Percentiles rank a stretch among this genome's conserved stretches.
phyloP scores from a whole-genome alignment of 331 rosid species.

The Prunus yedoensis region DNA sequence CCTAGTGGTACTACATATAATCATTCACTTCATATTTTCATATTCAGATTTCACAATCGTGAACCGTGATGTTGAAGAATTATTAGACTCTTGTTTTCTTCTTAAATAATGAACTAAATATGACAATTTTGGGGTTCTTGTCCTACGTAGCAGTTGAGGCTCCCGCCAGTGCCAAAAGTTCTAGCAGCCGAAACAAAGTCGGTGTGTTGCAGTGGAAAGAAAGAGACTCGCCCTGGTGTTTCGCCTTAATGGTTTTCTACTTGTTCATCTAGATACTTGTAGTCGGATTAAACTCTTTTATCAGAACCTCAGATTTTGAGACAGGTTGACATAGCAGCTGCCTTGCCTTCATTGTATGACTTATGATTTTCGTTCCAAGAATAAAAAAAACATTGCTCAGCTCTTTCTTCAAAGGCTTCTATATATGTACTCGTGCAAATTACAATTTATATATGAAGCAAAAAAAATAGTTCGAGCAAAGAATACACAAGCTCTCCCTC shows the following conservation, averaged over 20 bases:
- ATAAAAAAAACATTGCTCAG: no score
- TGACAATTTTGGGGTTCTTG: background rate
- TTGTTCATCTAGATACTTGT: slow-evolving; percentile 17
- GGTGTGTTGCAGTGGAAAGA: slow-evolving; percentile 16
- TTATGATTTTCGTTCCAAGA: background rate
- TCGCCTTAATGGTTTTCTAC: slow-evolving; percentile 26
- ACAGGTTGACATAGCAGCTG: background rate
- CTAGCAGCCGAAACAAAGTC: slow-evolving; percentile 25
- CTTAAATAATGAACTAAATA: background rate
- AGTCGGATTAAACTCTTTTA: background rate
- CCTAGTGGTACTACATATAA: slow-evolving; percentile 41
- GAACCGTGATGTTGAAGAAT: no score
- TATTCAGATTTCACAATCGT: background rate
- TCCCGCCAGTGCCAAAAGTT: slow-evolving; percentile 1
- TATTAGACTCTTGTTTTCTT: background rate
- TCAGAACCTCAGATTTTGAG: background rate
- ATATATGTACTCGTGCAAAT: no score
- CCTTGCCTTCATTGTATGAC: background rate
- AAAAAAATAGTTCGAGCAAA: no score
- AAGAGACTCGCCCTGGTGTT: slow-evolving; percentile 23
- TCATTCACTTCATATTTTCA: background rate
- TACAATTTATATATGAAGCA: no score
- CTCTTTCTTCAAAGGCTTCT: no score
- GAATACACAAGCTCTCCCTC: no score
- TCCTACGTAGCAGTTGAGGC: slow-evolving; percentile 2